These are phyloP conservation scores for Cercospora nicotianae DNA, from an alignment of 2,329 filamentous ascomycete genomes.

Conservation along the genomic window DNA sequence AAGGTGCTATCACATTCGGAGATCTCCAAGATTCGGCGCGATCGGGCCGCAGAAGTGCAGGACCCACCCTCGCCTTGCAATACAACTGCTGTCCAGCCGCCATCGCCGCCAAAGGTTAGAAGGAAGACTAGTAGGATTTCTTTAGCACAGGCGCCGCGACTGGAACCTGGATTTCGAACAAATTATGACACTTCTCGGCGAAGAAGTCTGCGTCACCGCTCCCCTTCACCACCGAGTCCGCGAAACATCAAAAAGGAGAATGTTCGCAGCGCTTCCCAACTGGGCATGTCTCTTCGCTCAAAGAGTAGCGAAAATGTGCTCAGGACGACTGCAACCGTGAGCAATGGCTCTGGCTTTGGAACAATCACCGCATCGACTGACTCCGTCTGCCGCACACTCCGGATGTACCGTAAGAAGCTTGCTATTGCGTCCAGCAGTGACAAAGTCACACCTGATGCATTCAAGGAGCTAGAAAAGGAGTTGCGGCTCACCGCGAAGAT, in stretches of 20 bases:
- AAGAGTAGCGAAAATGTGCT: constrained; percentile 44
- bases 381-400: constrained; percentile 57
- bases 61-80: constrained; percentile 40
- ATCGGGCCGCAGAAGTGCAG: constrained; percentile 44
- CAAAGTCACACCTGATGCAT: constrained; percentile 46
- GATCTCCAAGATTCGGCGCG: constrained; percentile 71
- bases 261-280: constrained; percentile 46
- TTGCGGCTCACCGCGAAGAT: constrained; percentile 51
- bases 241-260: constrained; percentile 24
- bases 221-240: constrained; percentile 46
- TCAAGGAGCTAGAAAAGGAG: constrained; percentile 59
- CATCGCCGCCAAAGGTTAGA: constrained; percentile 53
- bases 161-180: constrained; percentile 44
- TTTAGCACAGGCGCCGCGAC: constrained; percentile 47
- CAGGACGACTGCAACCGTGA: constrained; percentile 23
- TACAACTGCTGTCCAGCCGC: constrained; percentile 47
- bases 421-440: constrained; percentile 47
- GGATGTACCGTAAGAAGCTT: constrained; percentile 60
- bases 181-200: constrained; percentile 28
- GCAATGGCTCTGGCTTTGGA: constrained; percentile 46
- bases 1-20: constrained; percentile 86
- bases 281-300: constrained; percentile 52
- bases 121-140: constrained; percentile 57
- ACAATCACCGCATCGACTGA: constrained; percentile 56
- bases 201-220: constrained; percentile 38